Base-by-base conservation (phyloP, 2,329 filamentous ascomycete genomes). In the Cladosporium sp. region DNA sequence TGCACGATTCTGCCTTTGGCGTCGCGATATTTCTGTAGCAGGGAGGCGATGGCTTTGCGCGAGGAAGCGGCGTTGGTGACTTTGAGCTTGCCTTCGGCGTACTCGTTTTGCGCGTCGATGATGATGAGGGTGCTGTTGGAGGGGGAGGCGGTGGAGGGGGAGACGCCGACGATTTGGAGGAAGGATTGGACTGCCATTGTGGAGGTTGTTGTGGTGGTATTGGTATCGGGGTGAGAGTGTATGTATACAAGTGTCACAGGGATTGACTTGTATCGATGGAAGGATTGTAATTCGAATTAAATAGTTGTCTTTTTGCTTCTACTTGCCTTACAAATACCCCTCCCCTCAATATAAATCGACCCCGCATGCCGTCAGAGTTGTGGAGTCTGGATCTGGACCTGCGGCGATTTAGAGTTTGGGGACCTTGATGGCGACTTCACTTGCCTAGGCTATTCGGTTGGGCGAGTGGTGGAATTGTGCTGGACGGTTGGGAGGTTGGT, bases 71-170 rank as follows among this genome's bases (percentile, higher is more conserved):
- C 81, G 66, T 88, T 82, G 48, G 80, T 77, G 36, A 87, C 84
- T 25, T 83, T 81, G 0, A 91, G 82, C 5, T 82, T 78, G 56
- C 88, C 89, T 2, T 80, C 76, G 13, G 84, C 84, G 68, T 88
- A 90, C 76, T 91, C 89, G 72, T 90, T 90, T 72, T 91, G 89
- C 1, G 88, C 88, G 73, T 91, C 88, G 72, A 90, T 87, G 76
- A 91, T 89, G 70, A 91, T 76, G 53, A 91, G 81, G 1, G 84
- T 83, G 68, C 84, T 87, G 77, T 90, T 87, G 51, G 76, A 74
- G 0, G 83, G 78, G 0, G 85, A 84, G 8, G 87, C 87, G 0
- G 83, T 85, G 16, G 85, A 86, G 26, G 83, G 82, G 11, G 79
- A 73, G 14, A 83, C 77, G 65, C 88, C 88, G 63, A 89, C 71